These are phyloP conservation scores for Gossypium arboreum DNA, from an alignment of 345 rosid species.

Conservation along the genomic window DNA sequence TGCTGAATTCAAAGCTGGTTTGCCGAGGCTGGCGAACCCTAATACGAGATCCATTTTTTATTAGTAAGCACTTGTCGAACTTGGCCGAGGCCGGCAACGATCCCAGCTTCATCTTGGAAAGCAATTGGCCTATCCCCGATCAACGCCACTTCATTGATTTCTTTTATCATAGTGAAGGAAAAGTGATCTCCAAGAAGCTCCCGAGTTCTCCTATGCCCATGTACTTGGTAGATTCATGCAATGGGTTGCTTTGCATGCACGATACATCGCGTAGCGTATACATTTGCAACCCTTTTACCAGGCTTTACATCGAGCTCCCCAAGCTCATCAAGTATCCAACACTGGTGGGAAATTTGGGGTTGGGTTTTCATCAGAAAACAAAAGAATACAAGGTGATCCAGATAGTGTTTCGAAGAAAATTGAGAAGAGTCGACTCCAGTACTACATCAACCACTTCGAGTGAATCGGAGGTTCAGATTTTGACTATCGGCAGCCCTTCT, in stretches of 20 bases:
- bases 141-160: constrained; percentile 47
- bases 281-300: constrained; percentile 54
- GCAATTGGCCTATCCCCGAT: constrained; percentile 45
- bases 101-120: constrained; percentile 58
- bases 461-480: constrained; percentile 52
- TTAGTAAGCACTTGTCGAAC: constrained; percentile 20
- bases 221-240: constrained; percentile 49
- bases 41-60: constrained; percentile 35
- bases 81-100: constrained; percentile 4
- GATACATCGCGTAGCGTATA: constrained; percentile 32
- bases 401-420: constrained; percentile 40
- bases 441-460: constrained; percentile 25
- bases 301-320: constrained; percentile 38
- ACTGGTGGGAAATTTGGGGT: constrained; percentile 44
- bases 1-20: constrained; percentile 48
- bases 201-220: constrained; percentile 24
- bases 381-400: constrained; percentile 55
- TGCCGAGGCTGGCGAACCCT: constrained; percentile 44
- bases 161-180: constrained; percentile 19
- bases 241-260: constrained; percentile 51
- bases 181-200: constrained; percentile 33
- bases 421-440: constrained; percentile 8
- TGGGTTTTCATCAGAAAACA: constrained; percentile 39
- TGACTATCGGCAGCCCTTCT: constrained; percentile 35
- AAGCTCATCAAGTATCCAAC: constrained; percentile 28